These are phyloP conservation scores for Borealophlyctis nickersoniae DNA, from an alignment of 192 early-diverging fungal species.

Conservation along the genomic window DNA sequence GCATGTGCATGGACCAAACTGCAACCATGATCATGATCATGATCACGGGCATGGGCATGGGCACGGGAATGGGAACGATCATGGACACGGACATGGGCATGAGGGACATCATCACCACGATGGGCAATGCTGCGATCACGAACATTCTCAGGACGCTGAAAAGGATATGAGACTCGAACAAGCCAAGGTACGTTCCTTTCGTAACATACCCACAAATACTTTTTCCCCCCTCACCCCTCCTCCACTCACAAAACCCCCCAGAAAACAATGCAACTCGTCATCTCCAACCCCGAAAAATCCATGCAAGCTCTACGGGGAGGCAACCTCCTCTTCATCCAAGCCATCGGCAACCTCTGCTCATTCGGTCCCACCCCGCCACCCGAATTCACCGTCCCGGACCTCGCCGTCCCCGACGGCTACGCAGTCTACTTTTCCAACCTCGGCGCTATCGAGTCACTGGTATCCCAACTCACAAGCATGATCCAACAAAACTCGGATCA, in stretches of 20 bases:
- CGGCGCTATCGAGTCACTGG: no score
- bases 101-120: neutral
- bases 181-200: no score
- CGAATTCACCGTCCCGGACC: neutral
- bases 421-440: neutral
- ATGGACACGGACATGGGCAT: neutral
- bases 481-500: no score
- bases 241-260: no score
- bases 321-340: neutral
- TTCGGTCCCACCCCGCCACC: neutral
- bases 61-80: no score
- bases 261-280: neutral
- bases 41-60: no score
- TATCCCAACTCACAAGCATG: no score
- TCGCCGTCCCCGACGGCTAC: neutral
- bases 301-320: neutral
- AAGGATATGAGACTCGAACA: neutral
- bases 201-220: no score
- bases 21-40: constrained; percentile 4
- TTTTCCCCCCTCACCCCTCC: no score
- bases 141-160: neutral
- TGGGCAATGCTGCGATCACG: neutral
- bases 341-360: neutral
- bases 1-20: constrained; percentile 1
- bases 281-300: neutral